Percentiles rank a stretch among this genome's conserved stretches.
Conservation (phyloP, 805 yeast species). For the Sugiyamaella mastotermitis region DNA sequence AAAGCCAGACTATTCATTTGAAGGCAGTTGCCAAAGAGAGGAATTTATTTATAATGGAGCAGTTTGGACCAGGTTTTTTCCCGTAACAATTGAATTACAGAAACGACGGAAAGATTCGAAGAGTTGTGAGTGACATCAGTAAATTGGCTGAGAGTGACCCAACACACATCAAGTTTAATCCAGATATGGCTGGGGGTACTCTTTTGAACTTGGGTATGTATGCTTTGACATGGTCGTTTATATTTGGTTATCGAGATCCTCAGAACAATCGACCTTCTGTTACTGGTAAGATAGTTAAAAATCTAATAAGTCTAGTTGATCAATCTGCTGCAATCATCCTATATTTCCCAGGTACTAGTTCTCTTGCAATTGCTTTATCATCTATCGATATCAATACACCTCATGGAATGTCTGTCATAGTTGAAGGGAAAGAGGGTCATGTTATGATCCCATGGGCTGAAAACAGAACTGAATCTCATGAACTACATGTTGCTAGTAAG, state of each 20-base stretch:
- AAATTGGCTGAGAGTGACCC: constrained; percentile 31
- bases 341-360: constrained; percentile 13
- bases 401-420: constrained; percentile 3
- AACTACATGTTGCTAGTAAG: not conserved
- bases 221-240: constrained; percentile 36
- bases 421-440: constrained; percentile 15
- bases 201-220: constrained; percentile 52
- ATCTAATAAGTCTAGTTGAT: constrained; percentile 15
- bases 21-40: constrained; percentile 36
- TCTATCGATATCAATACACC: constrained; percentile 3
- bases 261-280: constrained; percentile 15
- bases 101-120: constrained; percentile 39
- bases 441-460: constrained; percentile 1
- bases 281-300: constrained; percentile 13
- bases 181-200: constrained; percentile 50
- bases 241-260: constrained; percentile 17
- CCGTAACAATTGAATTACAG: constrained; percentile 34
- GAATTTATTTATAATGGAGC: constrained; percentile 48
- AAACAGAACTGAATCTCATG: not conserved
- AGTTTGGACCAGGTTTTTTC: constrained; percentile 29
- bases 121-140: constrained; percentile 40
- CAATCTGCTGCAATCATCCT: constrained; percentile 13
- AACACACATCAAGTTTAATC: constrained; percentile 25
- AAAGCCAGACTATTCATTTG: constrained; percentile 36
- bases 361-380: constrained; percentile 14